Conservation (phyloP, 768 basidiomycete species). For the Auricularia cornea region DNA sequence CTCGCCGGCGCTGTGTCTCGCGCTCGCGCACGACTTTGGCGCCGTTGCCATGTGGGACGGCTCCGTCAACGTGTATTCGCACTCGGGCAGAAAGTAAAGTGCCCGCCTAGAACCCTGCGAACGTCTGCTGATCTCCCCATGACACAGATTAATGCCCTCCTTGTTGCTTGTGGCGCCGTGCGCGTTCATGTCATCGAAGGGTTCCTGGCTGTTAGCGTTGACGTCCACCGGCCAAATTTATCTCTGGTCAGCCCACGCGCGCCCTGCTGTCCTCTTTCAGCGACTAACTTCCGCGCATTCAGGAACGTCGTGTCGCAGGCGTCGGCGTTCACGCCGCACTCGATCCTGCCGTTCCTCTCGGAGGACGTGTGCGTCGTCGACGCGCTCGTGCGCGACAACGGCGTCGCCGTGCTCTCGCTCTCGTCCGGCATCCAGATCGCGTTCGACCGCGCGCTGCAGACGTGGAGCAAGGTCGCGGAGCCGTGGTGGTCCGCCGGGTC, state of each 20-base stretch:
- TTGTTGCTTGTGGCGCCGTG: conserved; percentile 64
- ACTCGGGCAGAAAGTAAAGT: conserved; percentile 72
- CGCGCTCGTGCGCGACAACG: conserved; percentile 67
- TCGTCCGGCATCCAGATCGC: conserved; percentile 74
- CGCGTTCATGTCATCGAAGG: conserved; percentile 58
- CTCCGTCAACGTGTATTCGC: conserved; percentile 73
- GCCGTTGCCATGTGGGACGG: conserved; percentile 78
- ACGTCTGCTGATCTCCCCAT: background rate
- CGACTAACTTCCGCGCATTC: conserved; percentile 1
- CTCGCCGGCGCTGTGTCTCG: conserved; percentile 56
- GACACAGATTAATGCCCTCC: conserved; percentile 63
- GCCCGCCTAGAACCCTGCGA: background rate
- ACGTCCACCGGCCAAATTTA: conserved; percentile 65
- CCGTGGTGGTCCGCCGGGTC: conserved; percentile 82
- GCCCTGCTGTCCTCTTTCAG: conserved; percentile 6
- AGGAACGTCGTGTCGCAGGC: conserved; percentile 72
- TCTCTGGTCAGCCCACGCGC: conserved; percentile 50
- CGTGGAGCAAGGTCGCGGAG: conserved; percentile 72
- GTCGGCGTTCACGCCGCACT: conserved; percentile 57
- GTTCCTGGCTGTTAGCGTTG: conserved; percentile 58
- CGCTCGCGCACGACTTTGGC: conserved; percentile 57
- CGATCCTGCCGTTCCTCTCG: conserved; percentile 53
- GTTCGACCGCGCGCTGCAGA: conserved; percentile 56
- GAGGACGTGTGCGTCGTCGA: conserved; percentile 54
- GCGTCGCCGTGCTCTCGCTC: conserved; percentile 65